Conservation (phyloP, 257 asterid species). For the Handroanthus guayacan region DNA sequence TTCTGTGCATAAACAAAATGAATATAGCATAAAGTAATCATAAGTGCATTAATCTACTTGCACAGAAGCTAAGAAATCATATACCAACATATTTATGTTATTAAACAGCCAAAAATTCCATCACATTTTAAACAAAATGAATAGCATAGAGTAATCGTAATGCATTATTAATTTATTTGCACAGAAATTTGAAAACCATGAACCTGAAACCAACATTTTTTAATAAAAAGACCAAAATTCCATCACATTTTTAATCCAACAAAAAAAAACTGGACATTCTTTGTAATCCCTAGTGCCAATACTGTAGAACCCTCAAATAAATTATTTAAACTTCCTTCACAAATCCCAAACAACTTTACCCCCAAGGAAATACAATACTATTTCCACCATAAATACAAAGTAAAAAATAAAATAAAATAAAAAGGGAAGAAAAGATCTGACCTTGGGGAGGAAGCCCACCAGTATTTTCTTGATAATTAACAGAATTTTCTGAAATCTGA, state of each 20-base stretch:
- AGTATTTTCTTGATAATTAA: conserved; percentile 31
- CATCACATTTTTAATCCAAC: not conserved
- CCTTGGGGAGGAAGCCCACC: conserved; percentile 55
- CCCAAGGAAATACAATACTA: not conserved
- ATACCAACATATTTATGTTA: conserved; percentile 5
- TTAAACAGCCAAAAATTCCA: conserved; percentile 6
- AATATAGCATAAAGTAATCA: not conserved
- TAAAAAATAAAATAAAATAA: not conserved
- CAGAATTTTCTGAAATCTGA: conserved; percentile 34
- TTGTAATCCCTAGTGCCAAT: not conserved
- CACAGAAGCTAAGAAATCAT: not conserved
- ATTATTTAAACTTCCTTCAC: not conserved
- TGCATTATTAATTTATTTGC: too few species aligned
- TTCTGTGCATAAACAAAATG: not conserved
- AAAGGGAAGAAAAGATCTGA: conserved; percentile 25
- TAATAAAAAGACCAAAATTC: conserved; percentile 1
- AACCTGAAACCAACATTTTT: too few species aligned
- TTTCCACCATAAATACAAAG: not conserved
- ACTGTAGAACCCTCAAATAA: not conserved
- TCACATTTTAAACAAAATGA: not conserved
- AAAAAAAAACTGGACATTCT: not conserved
- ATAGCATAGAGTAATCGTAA: too few species aligned
- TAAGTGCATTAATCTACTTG: not conserved
- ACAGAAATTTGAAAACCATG: too few species aligned
- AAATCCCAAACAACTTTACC: conserved; percentile 11